Evolutionary conservation across 164 flowering plant genomes (phyloP), one percentile per base, ranked within the genome.

Genomic region (Magnolia sinica): DNA sequence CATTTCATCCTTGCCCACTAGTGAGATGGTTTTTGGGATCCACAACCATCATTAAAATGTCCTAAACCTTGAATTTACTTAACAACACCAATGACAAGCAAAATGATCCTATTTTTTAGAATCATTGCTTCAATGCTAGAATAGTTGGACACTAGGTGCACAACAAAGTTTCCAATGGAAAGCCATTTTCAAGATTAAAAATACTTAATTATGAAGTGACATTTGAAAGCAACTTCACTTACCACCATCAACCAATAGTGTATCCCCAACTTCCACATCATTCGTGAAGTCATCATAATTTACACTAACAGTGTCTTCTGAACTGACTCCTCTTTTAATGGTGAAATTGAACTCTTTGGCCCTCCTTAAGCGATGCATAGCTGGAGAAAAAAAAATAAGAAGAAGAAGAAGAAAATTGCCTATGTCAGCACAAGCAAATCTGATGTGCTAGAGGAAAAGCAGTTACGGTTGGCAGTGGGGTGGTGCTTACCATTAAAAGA

Each of bases 251-350:
- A 96, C 97, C 70, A 96, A 86, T 27, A 96, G 83, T 31, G 79
- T 88, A 82, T 96, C 99, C 20, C 97, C 97, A 79, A 73, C 90
- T 76, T 90, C 99, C 72, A 96, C 98, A 87, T 96, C 99, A 85
- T 90, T 91, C 74, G 94, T 87, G 82, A 96, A 96, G 82, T 91
- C 99, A 78, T 96, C 98, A 84, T 96, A 96, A 78, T 96, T 96
- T 64, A 96, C 99, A 86, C 98, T 92, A 55, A 96, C 97, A 79
- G 93, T 91, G 83, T 94, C 80, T 29, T 87, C 92, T 37, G 90
- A 75, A 86, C 89, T 84, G 82, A 96, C 95, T 76, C 98, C 97
- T 84, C 99, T 90, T 79, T 84, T 85, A 76, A 96, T 96, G 2
- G 99, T 94, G 78, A 96, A 94, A 79, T 83, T 94, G 82, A 96